These are phyloP conservation scores for Gossypium schwendimanii DNA, from an alignment of 441 rosid genomes.

Conservation along the genomic window DNA sequence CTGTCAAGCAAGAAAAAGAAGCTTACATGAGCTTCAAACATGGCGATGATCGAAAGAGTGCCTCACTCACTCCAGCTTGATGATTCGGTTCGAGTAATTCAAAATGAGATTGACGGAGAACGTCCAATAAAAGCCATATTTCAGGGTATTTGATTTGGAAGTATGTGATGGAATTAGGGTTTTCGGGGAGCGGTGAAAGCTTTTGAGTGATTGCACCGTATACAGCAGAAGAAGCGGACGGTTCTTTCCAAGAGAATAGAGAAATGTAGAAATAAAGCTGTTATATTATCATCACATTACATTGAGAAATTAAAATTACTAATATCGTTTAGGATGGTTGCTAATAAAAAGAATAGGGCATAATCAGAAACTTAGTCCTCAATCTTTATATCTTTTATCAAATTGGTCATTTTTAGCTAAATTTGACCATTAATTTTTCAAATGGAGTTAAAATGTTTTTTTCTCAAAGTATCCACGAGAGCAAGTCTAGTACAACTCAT, in stretches of 20 bases:
- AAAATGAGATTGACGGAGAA: conserved; percentile 20
- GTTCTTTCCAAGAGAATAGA: conserved; percentile 14
- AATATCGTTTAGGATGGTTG: too few relatives aligned
- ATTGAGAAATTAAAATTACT: background rate
- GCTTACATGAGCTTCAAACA: conserved; percentile 76
- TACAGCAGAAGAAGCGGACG: conserved; percentile 33
- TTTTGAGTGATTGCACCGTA: conserved; percentile 18
- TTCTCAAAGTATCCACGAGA: too few relatives aligned
- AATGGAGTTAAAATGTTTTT: too few relatives aligned
- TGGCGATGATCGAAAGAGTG: conserved; percentile 27
- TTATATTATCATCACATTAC: background rate
- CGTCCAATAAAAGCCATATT: conserved; percentile 20
- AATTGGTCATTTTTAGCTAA: too few relatives aligned
- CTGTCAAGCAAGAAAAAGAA: background rate
- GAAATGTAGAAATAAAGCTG: conserved; percentile 1
- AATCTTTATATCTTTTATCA: too few relatives aligned
- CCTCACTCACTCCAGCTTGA: background rate
- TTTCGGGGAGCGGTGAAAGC: conserved; percentile 7
- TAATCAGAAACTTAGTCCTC: too few relatives aligned
- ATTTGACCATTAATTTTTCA: too few relatives aligned
- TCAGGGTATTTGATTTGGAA: background rate
- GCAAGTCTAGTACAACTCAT: too few relatives aligned
- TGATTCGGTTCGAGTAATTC: background rate
- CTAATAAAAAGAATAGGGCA: too few relatives aligned
- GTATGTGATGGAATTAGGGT: conserved; percentile 20